Base-by-base conservation (phyloP, 192 early-diverging fungal species). In the Entomortierella parvispora region DNA sequence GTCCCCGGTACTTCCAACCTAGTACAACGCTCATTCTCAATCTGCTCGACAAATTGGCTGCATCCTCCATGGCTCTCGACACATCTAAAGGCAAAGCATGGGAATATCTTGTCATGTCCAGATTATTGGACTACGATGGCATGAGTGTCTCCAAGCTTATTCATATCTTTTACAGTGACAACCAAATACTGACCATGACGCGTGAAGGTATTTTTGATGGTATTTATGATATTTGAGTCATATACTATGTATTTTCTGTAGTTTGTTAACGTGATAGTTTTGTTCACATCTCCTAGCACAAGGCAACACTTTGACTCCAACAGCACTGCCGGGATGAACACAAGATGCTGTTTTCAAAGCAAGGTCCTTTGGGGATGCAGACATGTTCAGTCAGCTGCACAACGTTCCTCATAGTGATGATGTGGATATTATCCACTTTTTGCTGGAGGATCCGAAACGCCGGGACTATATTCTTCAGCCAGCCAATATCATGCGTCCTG, bases 331-430 rank as follows among this genome's bases (percentile, higher is more conserved):
- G 15, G 40, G 22, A 59, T 59, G 58, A 33, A 40, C 34, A 17
- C 14, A 59, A 43, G 37, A 33, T 33, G 58, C 58, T 23, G 43
- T 4, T 43, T 33, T 59, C 34, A 59, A 59, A 4, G 33, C 37
- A 15, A 8, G 37, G 33, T 59, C 58, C 58, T 59, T 43, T 59
- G 58, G 58, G 40, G 29, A 59, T 59, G 14, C 43, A 29, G 58
- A 59, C 33, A 37, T 34, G 26, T 22, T 34, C 58, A 43, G 18
- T 23, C 28, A 3, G 33, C 26, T 6, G 40, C 15, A 29, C 15
- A 15, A 15, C 7, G 5, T 9, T 23, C 28, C 50, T 23, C 28
- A 52, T 15, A 15, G 15, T 9, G 50, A 52, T 15, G 50, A 29
- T 52, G 50, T 52, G 50, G 50, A 52, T 52, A 15, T 52, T 29